Conservation (phyloP, 2,329 filamentous ascomycete genomes). For the Fusarium globosum region DNA sequence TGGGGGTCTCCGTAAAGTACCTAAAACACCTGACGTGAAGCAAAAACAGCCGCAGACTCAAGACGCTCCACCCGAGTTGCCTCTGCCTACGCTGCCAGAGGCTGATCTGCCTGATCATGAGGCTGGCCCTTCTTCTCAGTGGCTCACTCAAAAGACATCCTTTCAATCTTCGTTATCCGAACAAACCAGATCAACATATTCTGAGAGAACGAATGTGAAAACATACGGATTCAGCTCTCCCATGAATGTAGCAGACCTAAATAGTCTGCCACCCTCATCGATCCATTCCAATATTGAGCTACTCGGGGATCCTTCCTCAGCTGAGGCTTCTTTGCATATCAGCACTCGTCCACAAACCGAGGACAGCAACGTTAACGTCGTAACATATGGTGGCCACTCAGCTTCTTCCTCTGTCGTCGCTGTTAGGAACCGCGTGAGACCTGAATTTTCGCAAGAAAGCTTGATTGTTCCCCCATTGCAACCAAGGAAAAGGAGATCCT, state of each 20-base stretch:
- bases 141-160: constrained; percentile 38
- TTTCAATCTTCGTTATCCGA: constrained; percentile 46
- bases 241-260: constrained; percentile 48
- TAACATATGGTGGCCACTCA: constrained; percentile 59
- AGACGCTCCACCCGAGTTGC: constrained; percentile 41
- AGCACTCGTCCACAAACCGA: constrained; percentile 50
- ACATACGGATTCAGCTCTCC: constrained; percentile 61
- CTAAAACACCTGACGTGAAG: constrained; percentile 53
- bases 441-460: constrained; percentile 70
- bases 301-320: constrained; percentile 62
- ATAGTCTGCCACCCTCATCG: constrained; percentile 56
- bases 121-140: constrained; percentile 33
- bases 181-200: constrained; percentile 56
- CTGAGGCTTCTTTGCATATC: constrained; percentile 53
- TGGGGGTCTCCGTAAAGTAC: constrained; percentile 66
- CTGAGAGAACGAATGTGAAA: constrained; percentile 66
- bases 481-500: constrained; percentile 58
- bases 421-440: constrained; percentile 47
- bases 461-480: constrained; percentile 67
- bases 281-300: constrained; percentile 64
- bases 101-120: constrained; percentile 34
- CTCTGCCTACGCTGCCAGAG: constrained; percentile 49
- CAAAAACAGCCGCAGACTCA: constrained; percentile 51
- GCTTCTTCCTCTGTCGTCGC: constrained; percentile 54
- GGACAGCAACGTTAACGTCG: constrained; percentile 63